These are phyloP conservation scores for Porphyrellus sp. DNA, from an alignment of 1,284 basidiomycete species.

Conservation along the genomic window DNA sequence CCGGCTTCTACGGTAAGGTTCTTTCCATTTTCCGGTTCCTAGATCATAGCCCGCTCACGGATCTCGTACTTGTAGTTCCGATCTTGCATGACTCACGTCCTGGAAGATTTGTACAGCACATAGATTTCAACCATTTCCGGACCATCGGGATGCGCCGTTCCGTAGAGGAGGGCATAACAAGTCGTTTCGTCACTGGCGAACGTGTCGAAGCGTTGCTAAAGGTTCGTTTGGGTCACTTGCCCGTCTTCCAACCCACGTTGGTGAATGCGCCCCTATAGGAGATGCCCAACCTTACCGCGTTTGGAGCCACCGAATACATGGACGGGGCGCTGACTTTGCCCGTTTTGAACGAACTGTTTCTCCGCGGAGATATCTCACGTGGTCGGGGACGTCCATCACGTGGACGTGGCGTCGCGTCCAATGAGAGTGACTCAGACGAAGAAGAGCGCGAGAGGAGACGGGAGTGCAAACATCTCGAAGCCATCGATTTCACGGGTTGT, in stretches of 20 bases:
- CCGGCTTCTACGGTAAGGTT: constrained; percentile 59
- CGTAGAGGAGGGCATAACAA: constrained; percentile 84
- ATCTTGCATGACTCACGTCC: constrained; percentile 69
- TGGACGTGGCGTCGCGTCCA: constrained; percentile 50
- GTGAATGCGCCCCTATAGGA: constrained; percentile 50
- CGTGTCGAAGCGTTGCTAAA: constrained; percentile 81
- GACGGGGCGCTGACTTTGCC: constrained; percentile 81
- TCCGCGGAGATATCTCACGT: constrained; percentile 71
- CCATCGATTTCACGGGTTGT: constrained; percentile 92
- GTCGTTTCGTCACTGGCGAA: constrained; percentile 90
- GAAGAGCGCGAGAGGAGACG: constrained; percentile 70
- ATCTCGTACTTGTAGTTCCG: constrained; percentile 50
- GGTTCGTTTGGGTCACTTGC: constrained; percentile 42
- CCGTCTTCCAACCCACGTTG: constrained; percentile 9
- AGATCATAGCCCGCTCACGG: constrained; percentile 4
- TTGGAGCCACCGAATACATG: constrained; percentile 96
- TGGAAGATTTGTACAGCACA: constrained; percentile 71
- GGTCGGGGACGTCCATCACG: constrained; percentile 70
- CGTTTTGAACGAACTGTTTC: constrained; percentile 83
- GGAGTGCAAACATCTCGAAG: constrained; percentile 81
- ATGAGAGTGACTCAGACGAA: constrained; percentile 57
- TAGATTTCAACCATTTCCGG: constrained; percentile 92
- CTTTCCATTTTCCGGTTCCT: neutral
- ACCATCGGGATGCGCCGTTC: constrained; percentile 93
- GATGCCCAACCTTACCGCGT: constrained; percentile 76